Evolutionary conservation across 2,329 filamentous ascomycete species (phyloP).

Genomic region (Neurospora sp.): DNA sequence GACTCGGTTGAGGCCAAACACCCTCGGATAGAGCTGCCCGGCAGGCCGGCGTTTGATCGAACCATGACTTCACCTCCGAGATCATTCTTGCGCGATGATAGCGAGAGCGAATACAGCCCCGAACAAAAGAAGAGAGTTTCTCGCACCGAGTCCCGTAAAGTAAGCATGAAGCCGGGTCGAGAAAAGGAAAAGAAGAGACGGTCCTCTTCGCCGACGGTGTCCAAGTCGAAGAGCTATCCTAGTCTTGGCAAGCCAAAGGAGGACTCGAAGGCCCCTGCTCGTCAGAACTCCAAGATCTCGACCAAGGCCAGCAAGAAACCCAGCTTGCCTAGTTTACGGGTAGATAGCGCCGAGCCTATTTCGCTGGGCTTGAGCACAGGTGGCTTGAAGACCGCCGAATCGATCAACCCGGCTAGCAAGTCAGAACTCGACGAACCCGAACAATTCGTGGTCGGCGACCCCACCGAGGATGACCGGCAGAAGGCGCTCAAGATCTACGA

Average conservation of each 20-base stretch:
- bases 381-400: constrained; percentile 8
- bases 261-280: constrained; percentile 7
- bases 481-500: constrained; percentile 78
- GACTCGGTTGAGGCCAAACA: background rate
- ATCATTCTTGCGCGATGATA: constrained; percentile 44
- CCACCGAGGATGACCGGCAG: constrained; percentile 60
- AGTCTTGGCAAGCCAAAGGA: constrained; percentile 13
- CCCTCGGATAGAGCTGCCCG: constrained; percentile 26
- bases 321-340: constrained; percentile 31
- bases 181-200: constrained; percentile 10
- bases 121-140: constrained; percentile 13
- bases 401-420: constrained; percentile 22
- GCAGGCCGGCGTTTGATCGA: constrained; percentile 23
- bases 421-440: constrained; percentile 46
- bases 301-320: constrained; percentile 30
- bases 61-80: constrained; percentile 24
- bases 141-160: constrained; percentile 5
- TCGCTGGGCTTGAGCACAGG: constrained; percentile 20
- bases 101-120: constrained; percentile 36
- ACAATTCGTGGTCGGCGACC: constrained; percentile 43
- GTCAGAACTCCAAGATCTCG: constrained; percentile 9
- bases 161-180: constrained; percentile 8
- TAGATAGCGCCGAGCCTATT: constrained; percentile 32
- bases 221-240: constrained; percentile 20
- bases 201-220: constrained; percentile 17